Evolutionary conservation across 495 filamentous ascomycete species (phyloP).

Genomic region (Hypomontagnella submonticulosa): DNA sequence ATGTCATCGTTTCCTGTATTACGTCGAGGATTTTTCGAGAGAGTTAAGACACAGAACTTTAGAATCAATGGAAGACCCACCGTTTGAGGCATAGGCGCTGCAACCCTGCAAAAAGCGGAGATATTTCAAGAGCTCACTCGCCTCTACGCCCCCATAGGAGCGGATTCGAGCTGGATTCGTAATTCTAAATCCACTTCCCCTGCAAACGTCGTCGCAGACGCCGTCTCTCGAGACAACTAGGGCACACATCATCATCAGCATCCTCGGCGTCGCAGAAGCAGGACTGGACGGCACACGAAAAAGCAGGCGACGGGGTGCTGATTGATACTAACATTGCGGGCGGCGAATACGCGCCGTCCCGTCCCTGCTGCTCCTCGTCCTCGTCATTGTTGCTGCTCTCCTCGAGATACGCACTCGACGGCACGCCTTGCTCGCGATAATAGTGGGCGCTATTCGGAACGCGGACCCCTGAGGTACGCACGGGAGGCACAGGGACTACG

Average conservation of each 20-base stretch:
- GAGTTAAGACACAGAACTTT: too few species aligned
- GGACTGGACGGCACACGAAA: conserved; percentile 29
- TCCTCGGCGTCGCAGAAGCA: conserved; percentile 25
- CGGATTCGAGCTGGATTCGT: too few species aligned
- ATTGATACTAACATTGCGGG: conserved; percentile 22
- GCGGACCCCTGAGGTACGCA: neutral
- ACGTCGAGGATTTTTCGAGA: too few species aligned
- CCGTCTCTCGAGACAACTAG: conserved; percentile 20
- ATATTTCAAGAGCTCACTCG: too few species aligned
- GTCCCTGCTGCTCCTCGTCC: neutral
- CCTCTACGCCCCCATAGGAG: too few species aligned
- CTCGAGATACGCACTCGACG: conserved; percentile 11
- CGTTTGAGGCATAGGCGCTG: too few species aligned
- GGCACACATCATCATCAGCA: conserved; percentile 14
- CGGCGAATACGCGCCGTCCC: neutral
- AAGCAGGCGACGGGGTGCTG: conserved; percentile 24
- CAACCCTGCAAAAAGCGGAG: too few species aligned
- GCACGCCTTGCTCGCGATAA: conserved; percentile 27
- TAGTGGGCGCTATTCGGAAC: neutral
- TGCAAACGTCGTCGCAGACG: conserved; percentile 17
- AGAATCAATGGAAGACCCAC: too few species aligned
- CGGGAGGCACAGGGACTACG: conserved; percentile 1
- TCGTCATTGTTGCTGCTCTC: too few species aligned
- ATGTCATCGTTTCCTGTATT: neutral
- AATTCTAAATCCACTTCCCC: conserved; percentile 27